These are phyloP conservation scores for Suillus subalutaceus DNA, from an alignment of 768 basidiomycete genomes.

Conservation along the genomic window DNA sequence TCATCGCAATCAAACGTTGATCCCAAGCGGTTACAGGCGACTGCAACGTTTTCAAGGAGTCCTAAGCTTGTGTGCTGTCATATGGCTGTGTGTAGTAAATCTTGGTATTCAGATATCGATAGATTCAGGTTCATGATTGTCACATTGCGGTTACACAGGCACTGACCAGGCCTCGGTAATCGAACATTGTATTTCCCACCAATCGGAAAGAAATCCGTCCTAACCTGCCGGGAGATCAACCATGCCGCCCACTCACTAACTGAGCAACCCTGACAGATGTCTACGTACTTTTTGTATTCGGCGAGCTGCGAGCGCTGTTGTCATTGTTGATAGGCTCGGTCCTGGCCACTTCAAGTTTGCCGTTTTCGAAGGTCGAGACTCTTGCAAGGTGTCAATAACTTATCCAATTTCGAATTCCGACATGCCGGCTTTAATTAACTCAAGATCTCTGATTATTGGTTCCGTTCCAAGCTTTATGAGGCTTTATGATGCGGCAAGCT, in stretches of 20 bases:
- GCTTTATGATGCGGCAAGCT: neutral
- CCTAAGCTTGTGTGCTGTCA: neutral
- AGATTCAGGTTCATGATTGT: neutral
- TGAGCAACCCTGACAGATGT: neutral
- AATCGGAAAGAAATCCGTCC: neutral
- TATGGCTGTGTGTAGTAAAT: neutral
- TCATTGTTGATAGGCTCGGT: slow-evolving; percentile 1
- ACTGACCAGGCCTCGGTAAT: neutral
- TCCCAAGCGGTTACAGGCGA: neutral
- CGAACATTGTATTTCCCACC: neutral
- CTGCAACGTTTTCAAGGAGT: slow-evolving; percentile 4
- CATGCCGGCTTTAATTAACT: neutral
- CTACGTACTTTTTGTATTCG: neutral
- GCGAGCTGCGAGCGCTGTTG: neutral
- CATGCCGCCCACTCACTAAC: neutral
- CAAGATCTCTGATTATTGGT: slow-evolving; percentile 5
- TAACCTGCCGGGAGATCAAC: neutral
- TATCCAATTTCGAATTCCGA: slow-evolving; percentile 4
- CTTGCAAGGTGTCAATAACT: neutral
- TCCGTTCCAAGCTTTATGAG: neutral
- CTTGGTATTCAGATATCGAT: neutral
- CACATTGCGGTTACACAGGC: neutral
- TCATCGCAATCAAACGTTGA: neutral
- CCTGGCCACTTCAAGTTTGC: neutral
- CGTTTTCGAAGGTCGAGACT: neutral